Base-by-base conservation (phyloP, 257 asterid species). In the Solanum chmielewskii region DNA sequence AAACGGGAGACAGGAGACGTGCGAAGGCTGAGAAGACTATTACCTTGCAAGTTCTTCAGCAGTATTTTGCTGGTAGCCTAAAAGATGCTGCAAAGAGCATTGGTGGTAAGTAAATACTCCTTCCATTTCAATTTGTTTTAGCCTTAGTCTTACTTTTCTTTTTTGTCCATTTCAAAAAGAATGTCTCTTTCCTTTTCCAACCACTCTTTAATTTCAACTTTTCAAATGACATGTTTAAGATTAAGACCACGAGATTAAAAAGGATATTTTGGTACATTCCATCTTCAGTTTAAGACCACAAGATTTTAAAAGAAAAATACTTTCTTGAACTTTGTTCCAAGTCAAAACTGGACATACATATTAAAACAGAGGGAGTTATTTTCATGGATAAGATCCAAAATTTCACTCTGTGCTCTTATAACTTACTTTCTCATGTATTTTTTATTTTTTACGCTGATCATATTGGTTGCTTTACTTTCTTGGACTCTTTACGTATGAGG, bases 51-150 rank as follows among this genome's bases (percentile, higher is more conserved):
- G 93, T 94, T 89, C 98, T 97, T 77, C 93, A 92, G 91, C 98
- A 94, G 89, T 96, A 97, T 89, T 97, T 97, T 88, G 94, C 99
- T 18, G 98, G 98, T 80, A 97, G 98, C 92, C 94, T 97, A 56
- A 95, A 95, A 91, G 99, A 97, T 88, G 99, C 99, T 85, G 99
- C 99, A 64, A 94, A 64, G 89, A 94, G 92, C 91, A 95, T 95
- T 87, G 97, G 99, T 74, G 99, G 98, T 94, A 90, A 92, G 98
- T 64, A 59, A 62, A 16, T 80, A 25, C 35, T 12, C 73, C 20
- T 29, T 11, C 20, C 18, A 12, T 25, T 66, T 66, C 5, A 66
- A 66, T 66, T 66, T 66, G 35, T 66, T 66, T 25, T 37, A 37
- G 73, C 13, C 73, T 66, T 66, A 2, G 11, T 25, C 73, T 25